These are phyloP conservation scores for Parasitella parasitica DNA, from an alignment of 371 early-diverging fungal species.

Conservation along the genomic window DNA sequence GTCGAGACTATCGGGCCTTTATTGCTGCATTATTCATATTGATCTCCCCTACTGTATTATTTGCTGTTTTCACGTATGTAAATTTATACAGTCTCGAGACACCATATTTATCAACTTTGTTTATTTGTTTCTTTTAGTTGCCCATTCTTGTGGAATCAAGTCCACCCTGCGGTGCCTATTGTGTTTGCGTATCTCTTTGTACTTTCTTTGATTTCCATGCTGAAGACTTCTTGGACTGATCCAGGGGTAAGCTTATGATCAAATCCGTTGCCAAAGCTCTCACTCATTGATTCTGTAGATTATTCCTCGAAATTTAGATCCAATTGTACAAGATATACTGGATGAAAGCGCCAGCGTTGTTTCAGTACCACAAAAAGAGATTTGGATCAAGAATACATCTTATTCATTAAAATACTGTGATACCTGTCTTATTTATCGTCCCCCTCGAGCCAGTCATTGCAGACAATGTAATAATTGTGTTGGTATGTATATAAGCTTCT, in stretches of 20 bases:
- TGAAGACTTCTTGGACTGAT: conserved; percentile 86
- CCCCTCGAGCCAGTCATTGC: conserved; percentile 90
- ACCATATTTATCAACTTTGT: neutral
- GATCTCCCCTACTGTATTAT: conserved; percentile 60
- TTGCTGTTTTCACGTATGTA: conserved; percentile 67
- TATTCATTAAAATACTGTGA: conserved; percentile 90
- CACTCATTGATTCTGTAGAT: conserved; percentile 33
- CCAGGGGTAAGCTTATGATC: conserved; percentile 90
- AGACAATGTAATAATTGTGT: conserved; percentile 91
- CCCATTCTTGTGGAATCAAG: conserved; percentile 65
- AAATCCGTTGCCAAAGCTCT: no score
- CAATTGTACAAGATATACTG: conserved; percentile 24
- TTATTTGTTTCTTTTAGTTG: conserved; percentile 39
- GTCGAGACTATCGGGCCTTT: conserved; percentile 66
- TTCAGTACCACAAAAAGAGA: conserved; percentile 51
- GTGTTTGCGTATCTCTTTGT: conserved; percentile 75
- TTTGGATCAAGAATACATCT: conserved; percentile 60
- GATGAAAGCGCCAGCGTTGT: conserved; percentile 39
- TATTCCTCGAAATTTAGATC: conserved; percentile 75
- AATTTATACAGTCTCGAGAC: neutral
- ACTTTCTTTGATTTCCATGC: conserved; percentile 70
- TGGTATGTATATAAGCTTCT: conserved; percentile 34
- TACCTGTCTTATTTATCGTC: conserved; percentile 88
- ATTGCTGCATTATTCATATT: conserved; percentile 61
- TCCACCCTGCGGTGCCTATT: conserved; percentile 65